Evolutionary conservation across 23 red algal species (phyloP), one percentile per base, ranked within the genome.

Genomic region (Agarophyton chilense): DNA sequence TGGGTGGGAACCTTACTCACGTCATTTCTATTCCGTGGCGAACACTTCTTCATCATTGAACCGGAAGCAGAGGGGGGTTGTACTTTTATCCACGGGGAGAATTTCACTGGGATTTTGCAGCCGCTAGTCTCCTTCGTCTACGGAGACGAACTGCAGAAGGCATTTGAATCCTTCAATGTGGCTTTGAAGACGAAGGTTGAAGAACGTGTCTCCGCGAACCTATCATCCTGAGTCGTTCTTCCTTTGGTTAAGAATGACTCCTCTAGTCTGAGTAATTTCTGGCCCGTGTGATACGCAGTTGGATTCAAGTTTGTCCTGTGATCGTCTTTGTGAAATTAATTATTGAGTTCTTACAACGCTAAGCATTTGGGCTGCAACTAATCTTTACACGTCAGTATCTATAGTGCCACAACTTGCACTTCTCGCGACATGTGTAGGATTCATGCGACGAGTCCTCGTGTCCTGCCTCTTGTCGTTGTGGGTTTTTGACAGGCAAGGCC

Each of bases 31-130:
- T 87, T 72, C 38, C 82, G 82, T 25, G 82, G 82, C 22, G 82
- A 87, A 38, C 82, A 87, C 40, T 87, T 57, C 67, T 87, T 87
- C 19, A 44, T 72, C 7, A 54, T 87, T 28, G 82, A 75, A 65
- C 46, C 24, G n/a, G 35, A 80, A 40, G 22, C 46, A 42, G 63
- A 58, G 17, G 64, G 62, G 8, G 51, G 64, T 22, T 87, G 82
- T 34, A 72, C 51, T 6, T 72, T 87, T 22, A 47, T 72, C 17
- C 82, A 87, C 25, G 82, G 82, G 46, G 82, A 87, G 46, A 52
- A 21, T 33, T 87, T 87, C 28, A 55, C 35, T 45, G 82, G 82
- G 29, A 2, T 87, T 14, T 4, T 87, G 19, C 17, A 33, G 26
- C 19, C 62, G 29, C 45, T 56, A 10, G 34, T 87, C 12, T 33